These are phyloP conservation scores for Myxozyma geophila DNA, from an alignment of 805 yeast species.

Conservation along the genomic window DNA sequence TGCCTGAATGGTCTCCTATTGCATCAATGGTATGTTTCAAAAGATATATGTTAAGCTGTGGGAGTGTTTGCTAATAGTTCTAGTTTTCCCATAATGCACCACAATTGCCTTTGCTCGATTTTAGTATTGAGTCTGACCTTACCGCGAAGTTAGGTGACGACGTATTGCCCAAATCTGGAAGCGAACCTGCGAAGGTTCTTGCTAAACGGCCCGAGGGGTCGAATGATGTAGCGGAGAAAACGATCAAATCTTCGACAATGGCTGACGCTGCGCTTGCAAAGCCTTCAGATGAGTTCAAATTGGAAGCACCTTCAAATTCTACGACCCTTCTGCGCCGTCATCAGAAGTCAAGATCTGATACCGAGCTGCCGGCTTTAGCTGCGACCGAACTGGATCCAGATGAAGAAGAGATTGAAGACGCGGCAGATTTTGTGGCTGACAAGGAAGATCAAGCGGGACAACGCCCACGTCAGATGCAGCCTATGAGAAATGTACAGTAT, in stretches of 20 bases:
- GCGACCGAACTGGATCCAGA: not conserved
- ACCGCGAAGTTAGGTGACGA: not conserved
- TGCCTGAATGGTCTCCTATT: constrained; percentile 25
- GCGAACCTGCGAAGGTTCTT: not conserved
- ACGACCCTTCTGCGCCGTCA: constrained; percentile 2
- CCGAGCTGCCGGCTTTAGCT: not conserved
- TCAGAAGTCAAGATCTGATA: constrained; percentile 9
- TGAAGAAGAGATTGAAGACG: not conserved
- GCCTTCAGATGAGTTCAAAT: not conserved
- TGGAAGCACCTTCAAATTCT: not conserved
- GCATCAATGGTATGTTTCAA: not conserved
- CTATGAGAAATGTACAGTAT: not conserved
- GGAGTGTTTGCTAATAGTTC: not conserved
- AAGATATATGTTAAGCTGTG: not conserved
- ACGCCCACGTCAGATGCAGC: too few species aligned
- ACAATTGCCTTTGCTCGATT: not conserved
- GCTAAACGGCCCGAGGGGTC: not conserved
- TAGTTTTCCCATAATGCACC: constrained; percentile 10
- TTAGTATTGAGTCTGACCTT: not conserved
- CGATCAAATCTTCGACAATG: not conserved
- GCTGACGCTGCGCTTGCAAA: not conserved
- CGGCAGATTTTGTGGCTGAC: not conserved
- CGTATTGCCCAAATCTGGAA: not conserved
- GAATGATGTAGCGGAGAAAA: not conserved
- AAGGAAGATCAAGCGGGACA: too few species aligned